Evolutionary conservation across 73 alveolate species (phyloP).

Genomic region (Tetrahymena thermophila): DNA sequence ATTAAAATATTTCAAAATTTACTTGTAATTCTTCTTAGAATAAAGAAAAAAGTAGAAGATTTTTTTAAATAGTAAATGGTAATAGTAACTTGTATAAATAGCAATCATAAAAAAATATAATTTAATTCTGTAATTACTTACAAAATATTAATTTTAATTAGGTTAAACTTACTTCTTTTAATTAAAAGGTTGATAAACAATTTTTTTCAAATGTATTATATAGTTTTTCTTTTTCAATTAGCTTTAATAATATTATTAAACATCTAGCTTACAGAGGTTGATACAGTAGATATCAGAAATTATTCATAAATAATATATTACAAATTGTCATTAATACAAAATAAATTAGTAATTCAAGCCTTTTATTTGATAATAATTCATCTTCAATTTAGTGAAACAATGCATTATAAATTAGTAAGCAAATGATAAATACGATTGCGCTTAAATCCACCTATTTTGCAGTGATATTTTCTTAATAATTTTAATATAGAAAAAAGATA

Average conservation of each 20-base stretch:
- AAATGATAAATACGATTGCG: not conserved
- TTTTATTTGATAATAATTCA: not conserved
- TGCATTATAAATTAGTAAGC: not conserved
- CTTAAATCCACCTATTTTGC: not conserved
- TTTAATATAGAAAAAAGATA: not conserved
- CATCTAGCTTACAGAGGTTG: not conserved
- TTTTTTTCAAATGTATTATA: not conserved
- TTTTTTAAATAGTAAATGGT: not conserved
- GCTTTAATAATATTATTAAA: not conserved
- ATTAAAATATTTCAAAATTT: too few relatives aligned
- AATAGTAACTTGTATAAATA: not conserved
- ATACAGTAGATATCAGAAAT: not conserved
- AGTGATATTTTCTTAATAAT: not conserved
- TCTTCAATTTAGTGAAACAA: not conserved
- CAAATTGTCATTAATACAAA: too few relatives aligned
- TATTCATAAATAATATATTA: not conserved
- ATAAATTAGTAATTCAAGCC: not conserved
- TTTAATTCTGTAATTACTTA: not conserved
- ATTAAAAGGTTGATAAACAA: not conserved
- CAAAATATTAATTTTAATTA: not conserved
- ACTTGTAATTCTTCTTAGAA: not conserved
- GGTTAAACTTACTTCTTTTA: not conserved
- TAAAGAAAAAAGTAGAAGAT: not conserved
- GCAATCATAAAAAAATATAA: not conserved
- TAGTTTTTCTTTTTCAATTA: not conserved